phyloP scores from a whole-genome alignment of 176 grass and related monocot species.

The Chloris gayana region DNA sequence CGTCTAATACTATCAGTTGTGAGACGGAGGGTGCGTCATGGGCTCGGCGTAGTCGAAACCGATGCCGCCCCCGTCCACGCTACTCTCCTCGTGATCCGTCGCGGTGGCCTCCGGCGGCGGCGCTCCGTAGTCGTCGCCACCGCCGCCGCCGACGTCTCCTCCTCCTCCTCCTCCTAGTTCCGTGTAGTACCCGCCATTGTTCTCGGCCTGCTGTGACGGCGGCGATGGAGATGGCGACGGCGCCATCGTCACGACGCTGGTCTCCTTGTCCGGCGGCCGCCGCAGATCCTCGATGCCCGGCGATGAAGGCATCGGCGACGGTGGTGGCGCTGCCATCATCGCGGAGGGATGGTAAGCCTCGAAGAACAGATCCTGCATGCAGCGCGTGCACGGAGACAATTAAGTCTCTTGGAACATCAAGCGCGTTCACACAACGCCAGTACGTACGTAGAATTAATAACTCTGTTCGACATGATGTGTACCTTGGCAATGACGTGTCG shows the following conservation, averaged over 20 bases:
- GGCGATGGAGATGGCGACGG: neutral
- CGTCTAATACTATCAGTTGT: slow-evolving; percentile 34
- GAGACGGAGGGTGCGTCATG: slow-evolving; percentile 52
- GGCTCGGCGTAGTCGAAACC: slow-evolving; percentile 35
- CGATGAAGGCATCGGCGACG: neutral
- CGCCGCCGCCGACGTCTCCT: neutral
- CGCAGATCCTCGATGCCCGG: neutral
- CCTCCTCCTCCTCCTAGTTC: neutral
- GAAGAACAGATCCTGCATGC: slow-evolving; percentile 29
- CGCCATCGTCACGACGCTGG: neutral
- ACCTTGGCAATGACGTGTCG: neutral
- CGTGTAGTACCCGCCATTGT: neutral
- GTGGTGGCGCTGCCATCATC: neutral
- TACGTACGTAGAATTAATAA: too few relatives aligned
- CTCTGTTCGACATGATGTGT: neutral
- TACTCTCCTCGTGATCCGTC: slow-evolving; percentile 13
- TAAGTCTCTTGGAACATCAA: neutral
- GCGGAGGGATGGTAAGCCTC: neutral
- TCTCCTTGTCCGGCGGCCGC: neutral
- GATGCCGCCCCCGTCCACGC: neutral
- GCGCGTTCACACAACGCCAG: neutral
- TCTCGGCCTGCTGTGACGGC: neutral
- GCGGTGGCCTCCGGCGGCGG: neutral
- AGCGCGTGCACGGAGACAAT: neutral
- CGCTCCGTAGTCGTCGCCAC: neutral